Conservation (phyloP, 1,139 yeast genomes). For the Sugiyamaella paludigena region DNA sequence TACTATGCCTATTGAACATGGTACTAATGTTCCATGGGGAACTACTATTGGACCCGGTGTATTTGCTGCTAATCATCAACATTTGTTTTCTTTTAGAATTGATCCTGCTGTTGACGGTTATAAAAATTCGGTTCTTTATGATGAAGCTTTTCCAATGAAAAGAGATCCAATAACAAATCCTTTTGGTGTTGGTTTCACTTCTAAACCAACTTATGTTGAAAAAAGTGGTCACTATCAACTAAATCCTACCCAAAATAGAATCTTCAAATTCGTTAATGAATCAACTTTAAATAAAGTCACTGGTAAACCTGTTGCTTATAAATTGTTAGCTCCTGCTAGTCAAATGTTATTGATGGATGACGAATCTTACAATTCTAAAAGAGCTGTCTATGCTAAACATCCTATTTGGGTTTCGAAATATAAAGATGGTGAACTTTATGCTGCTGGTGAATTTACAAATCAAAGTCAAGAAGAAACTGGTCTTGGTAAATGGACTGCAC, state of each 20-base stretch:
- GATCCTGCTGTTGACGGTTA: conserved; percentile 83
- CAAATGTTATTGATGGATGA: conserved; percentile 60
- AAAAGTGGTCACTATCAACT: conserved; percentile 68
- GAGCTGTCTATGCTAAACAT: conserved; percentile 78
- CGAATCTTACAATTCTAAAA: conserved; percentile 54
- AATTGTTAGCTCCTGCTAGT: conserved; percentile 68
- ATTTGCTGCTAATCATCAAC: conserved; percentile 85
- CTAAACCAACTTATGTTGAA: conserved; percentile 61
- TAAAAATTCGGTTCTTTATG: conserved; percentile 71
- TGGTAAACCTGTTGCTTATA: conserved; percentile 69
- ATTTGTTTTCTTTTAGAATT: conserved; percentile 72
- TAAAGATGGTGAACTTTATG: conserved; percentile 59
- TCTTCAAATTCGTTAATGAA: conserved; percentile 70
- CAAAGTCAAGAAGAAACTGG: conserved; percentile 61
- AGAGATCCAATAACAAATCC: conserved; percentile 50
- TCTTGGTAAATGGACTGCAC: conserved; percentile 53
- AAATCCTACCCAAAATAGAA: conserved; percentile 70
- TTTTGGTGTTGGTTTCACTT: conserved; percentile 65
- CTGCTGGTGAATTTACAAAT: conserved; percentile 72
- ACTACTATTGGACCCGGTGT: conserved; percentile 76
- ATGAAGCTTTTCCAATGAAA: conserved; percentile 60
- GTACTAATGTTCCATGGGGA: conserved; percentile 70
- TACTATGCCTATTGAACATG: conserved; percentile 66
- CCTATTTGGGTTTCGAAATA: conserved; percentile 70
- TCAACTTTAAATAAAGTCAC: conserved; percentile 63